Percentiles rank a stretch among this genome's conserved stretches.
Conservation (phyloP, 371 early-diverging fungal species). For the Mucor indicus region DNA sequence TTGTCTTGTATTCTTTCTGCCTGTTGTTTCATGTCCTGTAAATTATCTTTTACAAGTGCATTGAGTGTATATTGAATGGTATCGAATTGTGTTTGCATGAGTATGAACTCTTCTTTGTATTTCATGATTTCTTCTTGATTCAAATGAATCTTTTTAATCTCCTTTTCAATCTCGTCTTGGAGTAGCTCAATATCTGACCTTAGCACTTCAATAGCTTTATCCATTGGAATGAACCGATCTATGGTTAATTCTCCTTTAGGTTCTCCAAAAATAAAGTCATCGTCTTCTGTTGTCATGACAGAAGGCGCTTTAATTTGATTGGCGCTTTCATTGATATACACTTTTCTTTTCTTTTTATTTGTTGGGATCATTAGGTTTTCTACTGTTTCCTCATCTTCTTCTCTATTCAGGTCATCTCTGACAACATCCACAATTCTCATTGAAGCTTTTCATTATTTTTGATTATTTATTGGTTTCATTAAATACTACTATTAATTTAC, state of each 20-base stretch:
- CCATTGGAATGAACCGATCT: constrained; percentile 14
- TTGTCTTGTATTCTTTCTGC: not conserved
- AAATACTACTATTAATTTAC: not conserved
- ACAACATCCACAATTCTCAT: constrained; percentile 6
- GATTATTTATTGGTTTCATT: not conserved
- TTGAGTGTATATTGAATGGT: not conserved
- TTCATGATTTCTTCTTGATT: constrained; percentile 9
- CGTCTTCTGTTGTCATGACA: not conserved
- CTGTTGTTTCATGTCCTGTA: constrained; percentile 9
- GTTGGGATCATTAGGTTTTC: not conserved
- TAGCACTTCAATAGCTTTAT: constrained; percentile 2
- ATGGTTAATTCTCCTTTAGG: constrained; percentile 7
- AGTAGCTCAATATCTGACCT: constrained; percentile 1
- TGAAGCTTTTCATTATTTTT: not conserved
- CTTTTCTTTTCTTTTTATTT: constrained; percentile 3
- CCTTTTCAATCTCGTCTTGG: constrained; percentile 4
- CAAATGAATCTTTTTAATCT: constrained; percentile 7
- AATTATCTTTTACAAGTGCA: not conserved
- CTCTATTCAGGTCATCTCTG: not conserved
- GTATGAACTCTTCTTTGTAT: not conserved
- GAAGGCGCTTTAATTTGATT: constrained; percentile 12
- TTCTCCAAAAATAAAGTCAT: not conserved
- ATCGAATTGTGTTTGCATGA: constrained; percentile 7
- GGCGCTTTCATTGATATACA: constrained; percentile 21
- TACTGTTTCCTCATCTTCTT: not conserved